Evolutionary conservation across 2,329 filamentous ascomycete species (phyloP).

Genomic region (Diaporthe batatas): DNA sequence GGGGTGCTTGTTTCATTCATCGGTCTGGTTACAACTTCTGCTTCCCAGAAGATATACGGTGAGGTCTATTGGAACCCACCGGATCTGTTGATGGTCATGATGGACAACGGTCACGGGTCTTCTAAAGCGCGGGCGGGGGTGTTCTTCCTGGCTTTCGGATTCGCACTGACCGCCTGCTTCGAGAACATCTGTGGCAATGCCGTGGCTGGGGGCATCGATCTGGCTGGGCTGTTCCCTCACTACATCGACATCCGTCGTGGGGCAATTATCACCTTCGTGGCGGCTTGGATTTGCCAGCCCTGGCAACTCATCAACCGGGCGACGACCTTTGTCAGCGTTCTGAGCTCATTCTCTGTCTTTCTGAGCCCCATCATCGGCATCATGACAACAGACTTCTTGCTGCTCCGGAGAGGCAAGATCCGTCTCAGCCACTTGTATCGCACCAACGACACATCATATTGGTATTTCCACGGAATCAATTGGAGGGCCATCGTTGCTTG

Average conservation of each 20-base stretch:
- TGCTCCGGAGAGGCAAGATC: constrained; percentile 52
- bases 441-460: constrained; percentile 54
- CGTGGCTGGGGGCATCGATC: constrained; percentile 48
- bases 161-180: constrained; percentile 58
- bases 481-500: constrained; percentile 58
- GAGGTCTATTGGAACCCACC: constrained; percentile 62
- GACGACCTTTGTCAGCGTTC: constrained; percentile 49
- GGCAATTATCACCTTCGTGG: constrained; percentile 49
- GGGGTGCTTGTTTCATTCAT: constrained; percentile 57
- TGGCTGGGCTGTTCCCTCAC: constrained; percentile 44
- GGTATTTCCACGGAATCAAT: constrained; percentile 59
- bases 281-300: constrained; percentile 50
- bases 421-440: constrained; percentile 54
- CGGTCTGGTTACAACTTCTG: constrained; percentile 58
- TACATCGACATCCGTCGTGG: constrained; percentile 51
- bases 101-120: constrained; percentile 57
- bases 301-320: constrained; percentile 51
- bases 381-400: constrained; percentile 54
- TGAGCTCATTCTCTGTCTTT: constrained; percentile 58
- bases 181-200: constrained; percentile 56
- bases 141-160: constrained; percentile 50
- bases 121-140: constrained; percentile 48
- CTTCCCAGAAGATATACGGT: constrained; percentile 59
- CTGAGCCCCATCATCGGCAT: constrained; percentile 55
- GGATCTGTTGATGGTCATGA: constrained; percentile 59